A percentile compares a stretch with the other conserved stretches of the same genome.
phyloP scores from a whole-genome alignment of 176 grass and related monocot genomes.

The Panicum miliaceum region DNA sequence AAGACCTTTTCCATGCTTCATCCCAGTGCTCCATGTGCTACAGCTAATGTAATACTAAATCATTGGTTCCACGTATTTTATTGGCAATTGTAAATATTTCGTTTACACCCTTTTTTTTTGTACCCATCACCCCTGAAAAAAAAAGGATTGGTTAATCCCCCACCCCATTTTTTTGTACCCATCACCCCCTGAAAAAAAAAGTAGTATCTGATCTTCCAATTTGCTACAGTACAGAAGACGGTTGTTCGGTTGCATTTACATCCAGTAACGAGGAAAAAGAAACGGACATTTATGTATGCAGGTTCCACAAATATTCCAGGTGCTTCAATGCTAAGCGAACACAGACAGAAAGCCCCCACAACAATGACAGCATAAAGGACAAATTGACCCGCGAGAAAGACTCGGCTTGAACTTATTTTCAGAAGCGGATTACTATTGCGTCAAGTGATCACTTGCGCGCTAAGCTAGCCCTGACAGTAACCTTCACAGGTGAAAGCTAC shows the following conservation, averaged over 20 bases:
- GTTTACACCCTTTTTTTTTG: too few species aligned
- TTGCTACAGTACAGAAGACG: neutral
- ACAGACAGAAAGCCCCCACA: neutral
- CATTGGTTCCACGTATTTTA: neutral
- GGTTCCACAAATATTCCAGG: slow-evolving; percentile 13
- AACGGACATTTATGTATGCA: neutral
- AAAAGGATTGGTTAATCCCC: too few species aligned
- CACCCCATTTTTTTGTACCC: too few species aligned
- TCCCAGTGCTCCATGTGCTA: neutral
- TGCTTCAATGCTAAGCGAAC: slow-evolving; percentile 44
- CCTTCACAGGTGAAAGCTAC: slow-evolving; percentile 9
- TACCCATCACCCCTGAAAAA: too few species aligned
- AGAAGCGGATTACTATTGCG: neutral
- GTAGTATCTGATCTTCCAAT: neutral
- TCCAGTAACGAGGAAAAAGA: neutral
- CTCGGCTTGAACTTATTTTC: neutral
- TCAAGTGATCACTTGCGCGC: slow-evolving; percentile 42
- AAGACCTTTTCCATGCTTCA: neutral
- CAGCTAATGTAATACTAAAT: neutral
- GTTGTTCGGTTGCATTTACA: neutral
- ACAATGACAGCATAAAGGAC: slow-evolving; percentile 30
- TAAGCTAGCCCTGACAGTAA: slow-evolving; percentile 35
- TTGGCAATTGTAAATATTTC: neutral
- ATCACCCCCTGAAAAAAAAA: neutral
- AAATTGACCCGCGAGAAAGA: slow-evolving; percentile 31